These are phyloP conservation scores for Marasmius fiardii DNA, from an alignment of 1,284 basidiomycete species.

Conservation along the genomic window DNA sequence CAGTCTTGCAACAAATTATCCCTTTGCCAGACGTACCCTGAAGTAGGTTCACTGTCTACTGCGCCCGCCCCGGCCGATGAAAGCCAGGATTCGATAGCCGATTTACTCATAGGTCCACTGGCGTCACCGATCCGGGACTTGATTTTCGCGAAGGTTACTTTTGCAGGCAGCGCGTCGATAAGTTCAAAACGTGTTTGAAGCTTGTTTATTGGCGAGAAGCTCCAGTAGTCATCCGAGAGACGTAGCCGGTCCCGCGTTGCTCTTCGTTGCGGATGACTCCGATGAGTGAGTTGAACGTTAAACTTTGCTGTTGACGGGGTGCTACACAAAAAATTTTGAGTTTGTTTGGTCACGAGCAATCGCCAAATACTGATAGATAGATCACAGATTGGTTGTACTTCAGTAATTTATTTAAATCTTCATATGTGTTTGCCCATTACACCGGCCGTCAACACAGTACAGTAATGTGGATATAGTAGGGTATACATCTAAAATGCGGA, in stretches of 20 bases:
- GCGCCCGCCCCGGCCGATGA: slow-evolving; percentile 11
- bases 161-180: slow-evolving; percentile 7
- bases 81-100: slow-evolving; percentile 16
- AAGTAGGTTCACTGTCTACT: slow-evolving; percentile 3
- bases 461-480: too few species aligned
- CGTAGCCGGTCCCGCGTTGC: background rate
- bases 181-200: background rate
- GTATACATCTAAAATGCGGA: too few species aligned
- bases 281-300: too few species aligned
- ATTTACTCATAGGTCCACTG: slow-evolving; percentile 12
- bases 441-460: too few species aligned
- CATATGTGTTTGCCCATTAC: too few species aligned
- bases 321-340: background rate
- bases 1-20: slow-evolving; percentile 52
- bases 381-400: too few species aligned
- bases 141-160: slow-evolving; percentile 13
- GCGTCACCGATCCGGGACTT: slow-evolving; percentile 12
- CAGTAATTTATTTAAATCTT: too few species aligned
- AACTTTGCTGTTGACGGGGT: too few species aligned
- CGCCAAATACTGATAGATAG: too few species aligned
- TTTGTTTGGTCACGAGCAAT: background rate
- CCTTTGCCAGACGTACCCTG: slow-evolving; percentile 40
- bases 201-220: background rate
- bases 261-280: background rate
- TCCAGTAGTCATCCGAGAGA: background rate